Evolutionary conservation across 2,329 filamentous ascomycete genomes (phyloP).

Genomic region (Hypomyces rosellus): DNA sequence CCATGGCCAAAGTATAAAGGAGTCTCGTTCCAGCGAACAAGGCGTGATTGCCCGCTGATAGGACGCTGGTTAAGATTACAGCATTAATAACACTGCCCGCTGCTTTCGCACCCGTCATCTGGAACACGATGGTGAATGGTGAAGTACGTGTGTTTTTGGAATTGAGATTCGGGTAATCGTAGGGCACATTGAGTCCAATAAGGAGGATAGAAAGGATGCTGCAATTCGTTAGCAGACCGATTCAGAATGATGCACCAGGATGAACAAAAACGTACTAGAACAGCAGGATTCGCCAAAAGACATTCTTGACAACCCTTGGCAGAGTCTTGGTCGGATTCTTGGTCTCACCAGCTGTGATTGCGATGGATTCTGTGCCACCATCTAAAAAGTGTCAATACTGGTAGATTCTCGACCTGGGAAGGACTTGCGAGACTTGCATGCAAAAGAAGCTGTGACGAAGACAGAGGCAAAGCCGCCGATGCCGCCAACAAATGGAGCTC

Average conservation of each 20-base stretch:
- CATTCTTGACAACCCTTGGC: conserved; percentile 58
- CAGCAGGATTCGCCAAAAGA: conserved; percentile 56
- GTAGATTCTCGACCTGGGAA: no score
- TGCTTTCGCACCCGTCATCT: conserved; percentile 45
- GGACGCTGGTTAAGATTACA: conserved; percentile 39
- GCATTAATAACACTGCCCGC: conserved; percentile 53
- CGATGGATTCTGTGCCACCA: conserved; percentile 56
- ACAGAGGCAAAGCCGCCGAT: conserved; percentile 59
- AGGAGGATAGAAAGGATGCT: conserved; percentile 33
- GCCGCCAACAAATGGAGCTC: conserved; percentile 58
- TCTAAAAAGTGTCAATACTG: conserved; percentile 15
- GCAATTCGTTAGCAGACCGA: background rate
- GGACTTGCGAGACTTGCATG: conserved; percentile 35
- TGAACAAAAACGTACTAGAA: conserved; percentile 32
- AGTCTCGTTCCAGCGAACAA: conserved; percentile 29
- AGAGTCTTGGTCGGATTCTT: conserved; percentile 55
- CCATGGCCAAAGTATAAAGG: conserved; percentile 31
- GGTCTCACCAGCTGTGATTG: conserved; percentile 61
- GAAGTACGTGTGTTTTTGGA: conserved; percentile 30
- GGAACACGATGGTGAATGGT: conserved; percentile 53
- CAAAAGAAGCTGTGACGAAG: conserved; percentile 50
- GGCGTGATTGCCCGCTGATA: conserved; percentile 33
- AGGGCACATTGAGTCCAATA: conserved; percentile 54
- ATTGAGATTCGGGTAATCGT: conserved; percentile 34
- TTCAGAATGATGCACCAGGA: background rate